A percentile compares a stretch with the other conserved stretches of the same genome.
phyloP scores from a whole-genome alignment of 2,329 filamentous ascomycete species.

The Arthroderma sp. region DNA sequence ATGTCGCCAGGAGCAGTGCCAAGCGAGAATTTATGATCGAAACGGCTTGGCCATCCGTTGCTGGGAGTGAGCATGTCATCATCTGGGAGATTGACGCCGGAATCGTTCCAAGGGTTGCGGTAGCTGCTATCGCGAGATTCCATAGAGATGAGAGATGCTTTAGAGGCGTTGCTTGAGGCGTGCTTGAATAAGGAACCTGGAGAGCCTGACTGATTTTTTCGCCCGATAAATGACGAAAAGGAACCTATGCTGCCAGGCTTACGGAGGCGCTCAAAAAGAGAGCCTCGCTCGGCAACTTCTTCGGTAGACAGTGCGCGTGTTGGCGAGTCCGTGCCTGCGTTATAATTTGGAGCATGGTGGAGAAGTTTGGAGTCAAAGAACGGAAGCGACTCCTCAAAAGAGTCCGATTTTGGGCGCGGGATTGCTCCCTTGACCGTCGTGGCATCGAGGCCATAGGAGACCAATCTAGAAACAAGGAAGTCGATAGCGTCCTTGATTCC shows the following conservation, averaged over 20 bases:
- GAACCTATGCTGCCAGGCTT: slow-evolving; percentile 92
- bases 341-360: slow-evolving; percentile 72
- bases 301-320: slow-evolving; percentile 71
- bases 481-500: slow-evolving; percentile 93
- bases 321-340: slow-evolving; percentile 66
- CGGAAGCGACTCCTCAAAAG: slow-evolving; percentile 90
- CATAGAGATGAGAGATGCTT: slow-evolving; percentile 89
- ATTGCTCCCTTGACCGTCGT: slow-evolving; percentile 86
- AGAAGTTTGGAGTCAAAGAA: slow-evolving; percentile 96
- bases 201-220: slow-evolving; percentile 85
- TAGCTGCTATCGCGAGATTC: slow-evolving; percentile 92
- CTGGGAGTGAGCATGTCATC: slow-evolving; percentile 58
- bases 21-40: slow-evolving; percentile 54
- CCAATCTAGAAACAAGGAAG: slow-evolving; percentile 73
- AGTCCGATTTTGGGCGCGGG: slow-evolving; percentile 94
- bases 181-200: slow-evolving; percentile 84
- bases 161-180: slow-evolving; percentile 77
- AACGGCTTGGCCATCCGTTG: slow-evolving; percentile 38
- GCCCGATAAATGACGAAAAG: slow-evolving; percentile 88
- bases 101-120: slow-evolving; percentile 96
- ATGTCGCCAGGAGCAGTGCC: slow-evolving; percentile 57
- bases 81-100: slow-evolving; percentile 83
- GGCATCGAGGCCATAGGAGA: slow-evolving; percentile 77
- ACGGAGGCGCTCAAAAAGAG: slow-evolving; percentile 78
- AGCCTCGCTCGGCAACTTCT: slow-evolving; percentile 66